A percentile compares a stretch with the other conserved stretches of the same genome.
Evolutionary conservation across 176 grass and related monocot genomes (phyloP).

Genomic region (Musa beccarii): DNA sequence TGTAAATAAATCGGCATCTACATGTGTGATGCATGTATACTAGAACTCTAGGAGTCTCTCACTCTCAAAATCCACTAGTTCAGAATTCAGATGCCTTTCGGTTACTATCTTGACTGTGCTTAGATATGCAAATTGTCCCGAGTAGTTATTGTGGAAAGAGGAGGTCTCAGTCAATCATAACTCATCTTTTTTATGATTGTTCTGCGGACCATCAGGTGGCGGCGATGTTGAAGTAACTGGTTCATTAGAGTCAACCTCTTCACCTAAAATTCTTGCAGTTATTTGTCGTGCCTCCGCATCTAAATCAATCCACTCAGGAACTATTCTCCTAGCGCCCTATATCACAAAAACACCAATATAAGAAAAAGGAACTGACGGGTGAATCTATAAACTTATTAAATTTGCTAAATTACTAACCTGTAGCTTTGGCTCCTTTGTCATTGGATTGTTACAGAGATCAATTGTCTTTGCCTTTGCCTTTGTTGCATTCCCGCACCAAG

Average conservation of each 20-base stretch:
- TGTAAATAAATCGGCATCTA: too few species aligned
- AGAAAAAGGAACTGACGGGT: neutral
- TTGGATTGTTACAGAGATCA: constrained; percentile 98
- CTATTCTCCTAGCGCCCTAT: constrained; percentile 87
- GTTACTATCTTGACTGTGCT: too few species aligned
- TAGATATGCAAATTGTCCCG: too few species aligned
- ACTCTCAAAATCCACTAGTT: too few species aligned
- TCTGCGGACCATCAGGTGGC: neutral
- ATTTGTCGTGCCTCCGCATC: constrained; percentile 57
- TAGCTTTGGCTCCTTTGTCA: constrained; percentile 99
- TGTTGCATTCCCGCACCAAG: constrained; percentile 94
- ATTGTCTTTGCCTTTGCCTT: constrained; percentile 92
- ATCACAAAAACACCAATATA: neutral
- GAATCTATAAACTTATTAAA: neutral
- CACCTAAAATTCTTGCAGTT: constrained; percentile 55
- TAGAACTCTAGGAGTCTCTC: too few species aligned
- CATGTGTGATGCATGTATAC: too few species aligned
- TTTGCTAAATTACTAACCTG: constrained; percentile 43
- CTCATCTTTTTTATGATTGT: too few species aligned
- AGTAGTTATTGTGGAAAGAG: too few species aligned
- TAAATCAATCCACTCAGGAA: constrained; percentile 82
- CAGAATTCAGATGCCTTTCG: too few species aligned
- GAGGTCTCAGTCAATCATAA: too few species aligned
- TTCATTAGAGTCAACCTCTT: constrained; percentile 4
- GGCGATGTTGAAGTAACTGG: neutral